These are phyloP conservation scores for Ascochyta pisi DNA, from an alignment of 2,329 filamentous ascomycete genomes.

Conservation along the genomic window DNA sequence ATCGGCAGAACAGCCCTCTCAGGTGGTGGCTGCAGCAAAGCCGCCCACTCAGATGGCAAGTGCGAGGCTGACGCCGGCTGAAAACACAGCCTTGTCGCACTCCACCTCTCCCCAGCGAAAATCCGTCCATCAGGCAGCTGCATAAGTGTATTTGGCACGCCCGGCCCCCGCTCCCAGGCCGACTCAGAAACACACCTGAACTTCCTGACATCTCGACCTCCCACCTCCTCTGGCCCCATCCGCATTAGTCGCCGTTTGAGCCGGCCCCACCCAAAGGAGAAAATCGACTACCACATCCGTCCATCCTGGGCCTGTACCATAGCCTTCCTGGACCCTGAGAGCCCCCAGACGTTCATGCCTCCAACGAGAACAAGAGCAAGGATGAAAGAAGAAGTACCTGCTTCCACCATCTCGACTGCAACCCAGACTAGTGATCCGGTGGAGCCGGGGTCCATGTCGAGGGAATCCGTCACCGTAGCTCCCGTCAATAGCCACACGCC, in stretches of 20 bases:
- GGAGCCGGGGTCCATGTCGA: slow-evolving; percentile 32
- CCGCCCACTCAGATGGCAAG: slow-evolving; percentile 47
- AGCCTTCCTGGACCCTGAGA: slow-evolving; percentile 21
- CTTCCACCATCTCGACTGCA: slow-evolving; percentile 27
- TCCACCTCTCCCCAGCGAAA: slow-evolving; percentile 38
- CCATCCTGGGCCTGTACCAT: slow-evolving; percentile 3
- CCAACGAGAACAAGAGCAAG: slow-evolving; percentile 44
- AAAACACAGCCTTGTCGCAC: slow-evolving; percentile 48
- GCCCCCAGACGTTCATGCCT: slow-evolving; percentile 37
- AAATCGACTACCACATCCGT: slow-evolving; percentile 29
- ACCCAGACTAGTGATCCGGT: slow-evolving; percentile 34
- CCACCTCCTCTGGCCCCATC: slow-evolving; percentile 25
- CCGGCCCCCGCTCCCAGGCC: slow-evolving; percentile 41
- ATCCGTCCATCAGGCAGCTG: slow-evolving; percentile 45
- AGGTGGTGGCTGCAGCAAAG: slow-evolving; percentile 46
- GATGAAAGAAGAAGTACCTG: slow-evolving; percentile 39
- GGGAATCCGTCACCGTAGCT: slow-evolving; percentile 41
- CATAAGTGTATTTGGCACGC: slow-evolving; percentile 39
- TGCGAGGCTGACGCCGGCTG: slow-evolving; percentile 48
- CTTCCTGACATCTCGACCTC: slow-evolving; percentile 29
- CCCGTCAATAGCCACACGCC: slow-evolving; percentile 35
- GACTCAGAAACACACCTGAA: slow-evolving; percentile 32
- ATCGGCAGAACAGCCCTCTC: slow-evolving; percentile 31
- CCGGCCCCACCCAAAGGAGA: slow-evolving; percentile 40
- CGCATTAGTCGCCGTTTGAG: slow-evolving; percentile 39